Percentiles rank a stretch among this genome's conserved stretches.
Conservation (phyloP, 1,139 yeast genomes). For the Schwanniomyces etchellsii region DNA sequence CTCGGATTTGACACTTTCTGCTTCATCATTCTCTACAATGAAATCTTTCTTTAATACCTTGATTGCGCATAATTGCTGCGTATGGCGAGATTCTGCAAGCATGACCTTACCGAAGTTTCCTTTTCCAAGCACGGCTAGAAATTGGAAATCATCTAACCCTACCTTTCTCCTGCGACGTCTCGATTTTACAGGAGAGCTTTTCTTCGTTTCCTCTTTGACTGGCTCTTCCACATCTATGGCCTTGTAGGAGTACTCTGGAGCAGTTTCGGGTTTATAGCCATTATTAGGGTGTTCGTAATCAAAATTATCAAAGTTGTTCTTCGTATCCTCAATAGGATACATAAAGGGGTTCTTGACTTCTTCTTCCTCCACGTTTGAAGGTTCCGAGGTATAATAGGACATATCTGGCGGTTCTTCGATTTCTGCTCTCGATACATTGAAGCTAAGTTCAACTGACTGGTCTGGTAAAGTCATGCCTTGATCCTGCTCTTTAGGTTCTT, state of each 20-base stretch:
- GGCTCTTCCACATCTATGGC: neutral
- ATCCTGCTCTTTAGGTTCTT: conserved; percentile 3
- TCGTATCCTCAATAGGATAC: conserved; percentile 4
- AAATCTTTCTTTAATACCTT: conserved; percentile 94
- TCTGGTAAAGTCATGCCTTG: conserved; percentile 3
- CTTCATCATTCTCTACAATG: conserved; percentile 92
- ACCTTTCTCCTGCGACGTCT: conserved; percentile 57
- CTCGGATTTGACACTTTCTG: conserved; percentile 90
- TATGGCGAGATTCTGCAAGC: conserved; percentile 87
- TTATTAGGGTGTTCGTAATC: conserved; percentile 19
- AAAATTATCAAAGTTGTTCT: conserved; percentile 20
- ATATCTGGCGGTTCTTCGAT: too few species aligned
- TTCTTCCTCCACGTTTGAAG: neutral
- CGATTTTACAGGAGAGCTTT: conserved; percentile 12
- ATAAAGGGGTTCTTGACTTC: conserved; percentile 12
- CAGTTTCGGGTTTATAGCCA: neutral
- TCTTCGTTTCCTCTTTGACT: neutral
- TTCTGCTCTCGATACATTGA: conserved; percentile 8
- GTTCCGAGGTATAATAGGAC: neutral
- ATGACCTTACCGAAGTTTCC: conserved; percentile 98
- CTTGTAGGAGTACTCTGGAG: neutral
- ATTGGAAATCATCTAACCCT: conserved; percentile 91
- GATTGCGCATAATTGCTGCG: conserved; percentile 79
- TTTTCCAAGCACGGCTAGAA: conserved; percentile 90
- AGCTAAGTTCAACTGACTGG: conserved; percentile 4